These are phyloP conservation scores for Suillus brevipes DNA, from an alignment of 768 basidiomycete genomes.

Conservation along the genomic window DNA sequence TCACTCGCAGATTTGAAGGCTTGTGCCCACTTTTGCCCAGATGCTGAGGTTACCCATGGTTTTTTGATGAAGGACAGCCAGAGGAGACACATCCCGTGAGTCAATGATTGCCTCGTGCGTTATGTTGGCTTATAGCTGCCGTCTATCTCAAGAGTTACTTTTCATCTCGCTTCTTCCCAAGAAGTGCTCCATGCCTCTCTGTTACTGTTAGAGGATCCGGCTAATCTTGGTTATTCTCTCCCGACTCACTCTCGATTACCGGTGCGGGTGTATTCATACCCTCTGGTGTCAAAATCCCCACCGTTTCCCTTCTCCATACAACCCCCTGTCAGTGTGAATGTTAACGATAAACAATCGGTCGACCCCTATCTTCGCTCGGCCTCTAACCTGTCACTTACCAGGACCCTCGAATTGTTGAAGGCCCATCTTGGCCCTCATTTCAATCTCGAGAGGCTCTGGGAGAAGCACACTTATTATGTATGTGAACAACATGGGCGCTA, in stretches of 20 bases:
- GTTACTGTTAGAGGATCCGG: constrained; percentile 24
- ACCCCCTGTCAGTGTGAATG: constrained; percentile 30
- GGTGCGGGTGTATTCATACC: constrained; percentile 36
- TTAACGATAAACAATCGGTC: constrained; percentile 20
- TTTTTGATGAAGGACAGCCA: constrained; percentile 27
- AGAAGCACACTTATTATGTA: constrained; percentile 47
- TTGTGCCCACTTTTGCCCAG: constrained; percentile 39
- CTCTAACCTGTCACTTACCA: constrained; percentile 37
- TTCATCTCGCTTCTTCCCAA: constrained; percentile 40
- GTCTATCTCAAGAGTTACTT: constrained; percentile 27
- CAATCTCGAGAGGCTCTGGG: constrained; percentile 47
- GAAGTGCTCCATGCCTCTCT: constrained; percentile 35
- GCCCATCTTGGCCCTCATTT: constrained; percentile 43
- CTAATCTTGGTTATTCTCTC: constrained; percentile 20
- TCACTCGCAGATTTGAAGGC: constrained; percentile 22
- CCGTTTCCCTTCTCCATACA: constrained; percentile 39
- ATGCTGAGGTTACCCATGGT: constrained; percentile 21
- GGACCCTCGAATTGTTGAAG: constrained; percentile 38
- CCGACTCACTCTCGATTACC: constrained; percentile 29
- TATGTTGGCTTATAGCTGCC: background rate
- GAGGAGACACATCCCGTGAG: constrained; percentile 32
- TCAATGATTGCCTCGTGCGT: background rate
- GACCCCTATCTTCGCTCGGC: constrained; percentile 40
- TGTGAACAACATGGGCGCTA: constrained; percentile 5
- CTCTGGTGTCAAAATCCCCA: constrained; percentile 34